Percentiles rank a stretch among this genome's conserved stretches.
Conservation (phyloP, 2,329 filamentous ascomycete species). For the Purpureocillium takamizusanense region DNA sequence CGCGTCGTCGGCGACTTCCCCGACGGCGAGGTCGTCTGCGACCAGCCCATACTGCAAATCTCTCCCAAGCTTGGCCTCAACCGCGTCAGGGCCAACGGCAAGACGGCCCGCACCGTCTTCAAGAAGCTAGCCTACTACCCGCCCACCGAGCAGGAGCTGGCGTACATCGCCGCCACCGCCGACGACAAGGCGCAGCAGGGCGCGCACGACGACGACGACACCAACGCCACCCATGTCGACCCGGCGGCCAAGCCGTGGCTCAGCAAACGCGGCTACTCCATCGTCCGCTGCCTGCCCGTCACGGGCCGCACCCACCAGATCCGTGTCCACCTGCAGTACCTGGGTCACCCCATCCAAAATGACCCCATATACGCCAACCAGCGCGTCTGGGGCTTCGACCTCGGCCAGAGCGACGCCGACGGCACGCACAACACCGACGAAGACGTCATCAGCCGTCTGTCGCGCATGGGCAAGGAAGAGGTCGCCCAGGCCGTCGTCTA, state of each 20-base stretch:
- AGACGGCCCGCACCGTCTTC: slow-evolving; percentile 84
- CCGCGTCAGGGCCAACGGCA: slow-evolving; percentile 86
- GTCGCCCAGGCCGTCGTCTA: slow-evolving; percentile 85
- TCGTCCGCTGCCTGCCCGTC: slow-evolving; percentile 86
- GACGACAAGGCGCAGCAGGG: slow-evolving; percentile 13
- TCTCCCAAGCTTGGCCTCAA: slow-evolving; percentile 93
- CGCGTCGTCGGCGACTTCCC: slow-evolving; percentile 88
- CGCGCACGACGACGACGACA: slow-evolving; percentile 7
- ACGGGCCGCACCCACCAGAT: slow-evolving; percentile 94
- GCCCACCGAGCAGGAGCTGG: slow-evolving; percentile 22
- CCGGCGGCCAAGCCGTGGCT: slow-evolving; percentile 32
- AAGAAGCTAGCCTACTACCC: slow-evolving; percentile 89
- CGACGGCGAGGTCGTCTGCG: slow-evolving; percentile 81
- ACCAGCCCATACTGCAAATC: slow-evolving; percentile 88
- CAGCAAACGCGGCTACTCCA: slow-evolving; percentile 73
- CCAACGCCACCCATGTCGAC: no score
- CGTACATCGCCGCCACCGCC: slow-evolving; percentile 1
- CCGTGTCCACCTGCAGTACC: slow-evolving; percentile 85
- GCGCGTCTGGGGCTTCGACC: slow-evolving; percentile 74
- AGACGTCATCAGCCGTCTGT: slow-evolving; percentile 77
- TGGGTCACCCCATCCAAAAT: slow-evolving; percentile 92
- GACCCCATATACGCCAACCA: slow-evolving; percentile 97
- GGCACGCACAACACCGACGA: slow-evolving; percentile 68
- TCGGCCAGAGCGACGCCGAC: slow-evolving; percentile 61
- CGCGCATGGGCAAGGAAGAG: slow-evolving; percentile 89